phyloP scores from a whole-genome alignment of 176 grass and related monocot genomes.

The Oryza glaberrima region DNA sequence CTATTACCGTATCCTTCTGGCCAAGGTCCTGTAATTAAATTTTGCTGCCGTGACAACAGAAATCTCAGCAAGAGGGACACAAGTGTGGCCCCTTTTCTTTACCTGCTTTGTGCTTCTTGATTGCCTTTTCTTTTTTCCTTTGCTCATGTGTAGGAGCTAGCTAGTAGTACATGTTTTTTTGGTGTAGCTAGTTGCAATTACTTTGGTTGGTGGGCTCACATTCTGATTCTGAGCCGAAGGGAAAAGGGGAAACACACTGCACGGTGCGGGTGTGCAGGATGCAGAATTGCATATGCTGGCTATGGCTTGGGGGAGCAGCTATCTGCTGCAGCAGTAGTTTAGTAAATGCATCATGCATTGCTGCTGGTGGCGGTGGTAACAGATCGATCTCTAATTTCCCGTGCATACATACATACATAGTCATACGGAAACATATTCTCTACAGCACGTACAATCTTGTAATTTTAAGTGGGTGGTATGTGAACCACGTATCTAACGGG shows the following conservation, averaged over 20 bases:
- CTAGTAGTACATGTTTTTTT: too few relatives aligned
- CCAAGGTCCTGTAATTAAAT: constrained; percentile 29
- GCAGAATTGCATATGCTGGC: neutral
- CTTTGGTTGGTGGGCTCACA: constrained; percentile 26
- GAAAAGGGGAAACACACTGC: neutral
- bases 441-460: too few relatives aligned
- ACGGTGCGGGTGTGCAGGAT: neutral
- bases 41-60: constrained; percentile 31
- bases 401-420: too few relatives aligned
- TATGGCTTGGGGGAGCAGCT: neutral
- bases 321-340: neutral
- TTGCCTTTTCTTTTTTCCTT: neutral
- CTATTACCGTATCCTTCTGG: constrained; percentile 29
- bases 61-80: neutral
- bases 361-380: neutral
- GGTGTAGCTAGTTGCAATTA: constrained; percentile 28
- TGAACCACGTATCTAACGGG: too few relatives aligned
- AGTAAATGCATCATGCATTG: neutral
- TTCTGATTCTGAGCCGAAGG: neutral
- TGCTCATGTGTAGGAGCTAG: too few relatives aligned
- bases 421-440: too few relatives aligned
- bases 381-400: too few relatives aligned
- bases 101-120: neutral
- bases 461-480: too few relatives aligned
- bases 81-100: neutral